Evolutionary conservation across 2,329 filamentous ascomycete species (phyloP).

Genomic region (Xylaria arbuscula): DNA sequence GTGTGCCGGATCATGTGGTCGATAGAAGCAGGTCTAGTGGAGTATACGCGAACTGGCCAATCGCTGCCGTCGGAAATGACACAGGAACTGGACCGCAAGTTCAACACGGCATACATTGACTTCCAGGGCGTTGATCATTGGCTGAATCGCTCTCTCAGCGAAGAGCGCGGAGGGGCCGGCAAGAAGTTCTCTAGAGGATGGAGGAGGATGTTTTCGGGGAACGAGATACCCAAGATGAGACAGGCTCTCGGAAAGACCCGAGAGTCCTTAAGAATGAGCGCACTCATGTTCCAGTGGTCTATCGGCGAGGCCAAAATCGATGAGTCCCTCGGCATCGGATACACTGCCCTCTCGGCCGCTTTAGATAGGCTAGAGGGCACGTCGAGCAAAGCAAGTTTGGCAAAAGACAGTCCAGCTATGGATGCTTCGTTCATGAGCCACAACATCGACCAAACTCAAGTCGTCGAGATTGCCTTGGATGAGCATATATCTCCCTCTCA

Average conservation of each 20-base stretch:
- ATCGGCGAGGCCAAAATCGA: conserved; percentile 69
- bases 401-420: conserved; percentile 39
- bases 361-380: conserved; percentile 62
- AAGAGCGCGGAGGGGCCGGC: conserved; percentile 70
- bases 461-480: conserved; percentile 29
- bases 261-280: conserved; percentile 72
- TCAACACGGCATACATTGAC: conserved; percentile 69
- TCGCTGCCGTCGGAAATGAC: conserved; percentile 69
- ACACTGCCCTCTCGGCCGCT: conserved; percentile 73
- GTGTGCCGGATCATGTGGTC: conserved; percentile 73
- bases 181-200: conserved; percentile 70
- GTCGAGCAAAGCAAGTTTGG: conserved; percentile 43
- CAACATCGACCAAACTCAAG: neutral
- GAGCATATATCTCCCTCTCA: conserved; percentile 9
- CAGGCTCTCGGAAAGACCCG: conserved; percentile 66
- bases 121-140: conserved; percentile 73
- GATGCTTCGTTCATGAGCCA: neutral
- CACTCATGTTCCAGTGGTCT: conserved; percentile 73
- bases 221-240: conserved; percentile 70
- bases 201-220: conserved; percentile 71
- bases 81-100: conserved; percentile 72
- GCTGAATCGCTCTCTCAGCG: conserved; percentile 69
- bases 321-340: conserved; percentile 72
- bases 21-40: conserved; percentile 73
- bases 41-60: conserved; percentile 62